These are phyloP conservation scores for Globisporangium nagaii DNA, from an alignment of 352 stramenopile species.

Conservation along the genomic window DNA sequence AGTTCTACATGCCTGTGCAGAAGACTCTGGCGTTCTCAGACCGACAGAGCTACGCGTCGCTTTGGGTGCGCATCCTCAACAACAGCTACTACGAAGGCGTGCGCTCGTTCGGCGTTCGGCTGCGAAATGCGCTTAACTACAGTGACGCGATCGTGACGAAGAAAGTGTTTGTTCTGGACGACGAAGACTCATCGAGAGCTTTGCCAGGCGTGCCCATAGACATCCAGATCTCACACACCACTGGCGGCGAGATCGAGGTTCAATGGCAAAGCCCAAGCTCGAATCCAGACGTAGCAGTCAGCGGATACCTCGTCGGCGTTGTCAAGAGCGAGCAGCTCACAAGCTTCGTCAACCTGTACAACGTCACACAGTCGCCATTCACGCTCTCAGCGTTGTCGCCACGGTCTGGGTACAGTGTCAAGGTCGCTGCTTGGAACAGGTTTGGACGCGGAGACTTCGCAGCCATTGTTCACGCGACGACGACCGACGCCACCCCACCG, in stretches of 20 bases:
- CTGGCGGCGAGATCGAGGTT: constrained; percentile 45
- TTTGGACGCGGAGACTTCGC: constrained; percentile 40
- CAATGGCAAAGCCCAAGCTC: constrained; percentile 15
- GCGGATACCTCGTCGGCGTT: constrained; percentile 38
- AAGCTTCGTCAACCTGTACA: constrained; percentile 34
- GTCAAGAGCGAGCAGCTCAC: constrained; percentile 2
- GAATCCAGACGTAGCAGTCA: neutral
- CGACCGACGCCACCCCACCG: constrained; percentile 23
- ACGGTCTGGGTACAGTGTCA: constrained; percentile 22
- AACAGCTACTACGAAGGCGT: constrained; percentile 31
- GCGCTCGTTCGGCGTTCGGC: constrained; percentile 34
- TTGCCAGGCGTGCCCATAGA: constrained; percentile 15
- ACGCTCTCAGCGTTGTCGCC: constrained; percentile 31
- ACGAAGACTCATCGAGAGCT: constrained; percentile 30
- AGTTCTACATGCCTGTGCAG: constrained; percentile 30
- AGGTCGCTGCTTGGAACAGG: constrained; percentile 43
- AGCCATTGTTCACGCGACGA: constrained; percentile 13
- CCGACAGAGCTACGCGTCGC: constrained; percentile 22
- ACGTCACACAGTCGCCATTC: constrained; percentile 26
- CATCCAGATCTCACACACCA: constrained; percentile 16
- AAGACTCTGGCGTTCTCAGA: constrained; percentile 24
- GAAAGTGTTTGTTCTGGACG: constrained; percentile 33
- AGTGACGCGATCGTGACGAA: constrained; percentile 19
- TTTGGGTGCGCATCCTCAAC: constrained; percentile 44
- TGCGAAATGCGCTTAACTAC: constrained; percentile 3